Conservation (phyloP, 2,329 filamentous ascomycete species). For the Thelonectria blattea region DNA sequence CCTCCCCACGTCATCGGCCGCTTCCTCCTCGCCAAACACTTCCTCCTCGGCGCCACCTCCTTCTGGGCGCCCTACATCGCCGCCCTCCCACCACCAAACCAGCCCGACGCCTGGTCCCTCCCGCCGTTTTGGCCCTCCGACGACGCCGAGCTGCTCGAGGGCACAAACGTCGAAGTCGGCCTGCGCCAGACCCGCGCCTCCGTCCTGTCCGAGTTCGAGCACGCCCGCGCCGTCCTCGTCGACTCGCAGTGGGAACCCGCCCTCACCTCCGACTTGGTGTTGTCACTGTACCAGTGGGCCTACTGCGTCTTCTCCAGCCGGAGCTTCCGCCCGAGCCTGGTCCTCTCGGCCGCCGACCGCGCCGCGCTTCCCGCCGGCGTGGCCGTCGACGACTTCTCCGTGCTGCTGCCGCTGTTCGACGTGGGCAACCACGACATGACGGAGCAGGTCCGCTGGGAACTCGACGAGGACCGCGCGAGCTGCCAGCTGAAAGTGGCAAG, state of each 20-base stretch:
- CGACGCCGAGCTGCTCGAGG: constrained; percentile 63
- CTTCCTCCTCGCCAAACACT: constrained; percentile 74
- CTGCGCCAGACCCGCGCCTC: constrained; percentile 54
- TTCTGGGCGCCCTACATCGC: constrained; percentile 74
- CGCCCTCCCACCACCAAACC: constrained; percentile 66
- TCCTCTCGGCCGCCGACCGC: constrained; percentile 49
- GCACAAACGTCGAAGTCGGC: constrained; percentile 59
- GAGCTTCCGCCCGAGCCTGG: constrained; percentile 67
- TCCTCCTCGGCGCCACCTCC: constrained; percentile 61
- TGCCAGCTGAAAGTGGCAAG: constrained; percentile 53
- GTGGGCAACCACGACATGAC: constrained; percentile 73
- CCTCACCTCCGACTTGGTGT: constrained; percentile 47
- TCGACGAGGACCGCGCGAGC: constrained; percentile 44
- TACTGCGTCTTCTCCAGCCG: constrained; percentile 69
- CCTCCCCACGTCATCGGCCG: constrained; percentile 67
- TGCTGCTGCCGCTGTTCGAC: constrained; percentile 74
- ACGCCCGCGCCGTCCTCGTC: constrained; percentile 48
- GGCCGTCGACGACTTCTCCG: constrained; percentile 64
- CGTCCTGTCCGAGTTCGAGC: constrained; percentile 53
- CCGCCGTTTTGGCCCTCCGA: constrained; percentile 69
- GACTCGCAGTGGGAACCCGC: constrained; percentile 32
- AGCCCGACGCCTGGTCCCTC: constrained; percentile 57
- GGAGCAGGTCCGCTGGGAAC: constrained; percentile 65
- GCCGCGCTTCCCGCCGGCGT: constrained; percentile 40
- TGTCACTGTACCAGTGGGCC: constrained; percentile 67